Evolutionary conservation across 495 filamentous ascomycete genomes (phyloP).

Genomic region (Daldinia bambusicola): DNA sequence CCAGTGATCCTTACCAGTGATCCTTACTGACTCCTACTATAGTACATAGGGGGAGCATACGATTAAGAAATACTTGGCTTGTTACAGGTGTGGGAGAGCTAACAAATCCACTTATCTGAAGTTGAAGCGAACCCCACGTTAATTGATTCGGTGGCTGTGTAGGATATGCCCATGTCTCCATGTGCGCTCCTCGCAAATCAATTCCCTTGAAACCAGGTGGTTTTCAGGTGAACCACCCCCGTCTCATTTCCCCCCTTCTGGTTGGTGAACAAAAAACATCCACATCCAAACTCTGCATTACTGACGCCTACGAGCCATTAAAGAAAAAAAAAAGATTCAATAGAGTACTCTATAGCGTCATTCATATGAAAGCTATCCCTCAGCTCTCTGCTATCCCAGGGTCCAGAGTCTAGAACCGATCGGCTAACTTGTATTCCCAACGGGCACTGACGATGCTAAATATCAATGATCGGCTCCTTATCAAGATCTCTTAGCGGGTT

Average conservation of each 20-base stretch:
- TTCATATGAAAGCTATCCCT: slow-evolving; percentile 1
- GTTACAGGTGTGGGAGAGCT: slow-evolving; percentile 9
- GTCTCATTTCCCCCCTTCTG: background rate
- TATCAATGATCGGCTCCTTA: slow-evolving; percentile 29
- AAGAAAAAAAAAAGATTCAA: too few relatives aligned
- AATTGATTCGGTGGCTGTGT: slow-evolving; percentile 19
- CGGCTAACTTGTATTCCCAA: slow-evolving; percentile 17
- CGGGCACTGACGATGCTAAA: slow-evolving; percentile 25
- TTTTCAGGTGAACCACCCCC: slow-evolving; percentile 7
- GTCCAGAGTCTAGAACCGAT: slow-evolving; percentile 26
- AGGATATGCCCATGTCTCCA: too few relatives aligned
- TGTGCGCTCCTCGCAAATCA: background rate
- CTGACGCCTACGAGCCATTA: too few relatives aligned
- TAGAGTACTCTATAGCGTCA: too few relatives aligned
- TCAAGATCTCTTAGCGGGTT: slow-evolving; percentile 32
- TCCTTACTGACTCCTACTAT: background rate
- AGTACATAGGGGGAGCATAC: background rate
- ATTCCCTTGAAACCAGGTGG: background rate
- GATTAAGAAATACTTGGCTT: background rate
- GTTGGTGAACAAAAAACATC: slow-evolving; percentile 1
- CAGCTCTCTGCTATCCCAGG: slow-evolving; percentile 2
- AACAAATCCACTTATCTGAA: slow-evolving; percentile 13
- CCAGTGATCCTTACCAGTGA: too few relatives aligned
- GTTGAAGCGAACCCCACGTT: slow-evolving; percentile 4
- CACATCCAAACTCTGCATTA: slow-evolving; percentile 1